Conservation (phyloP, 2,329 filamentous ascomycete species). For the Penicillium sp. region DNA sequence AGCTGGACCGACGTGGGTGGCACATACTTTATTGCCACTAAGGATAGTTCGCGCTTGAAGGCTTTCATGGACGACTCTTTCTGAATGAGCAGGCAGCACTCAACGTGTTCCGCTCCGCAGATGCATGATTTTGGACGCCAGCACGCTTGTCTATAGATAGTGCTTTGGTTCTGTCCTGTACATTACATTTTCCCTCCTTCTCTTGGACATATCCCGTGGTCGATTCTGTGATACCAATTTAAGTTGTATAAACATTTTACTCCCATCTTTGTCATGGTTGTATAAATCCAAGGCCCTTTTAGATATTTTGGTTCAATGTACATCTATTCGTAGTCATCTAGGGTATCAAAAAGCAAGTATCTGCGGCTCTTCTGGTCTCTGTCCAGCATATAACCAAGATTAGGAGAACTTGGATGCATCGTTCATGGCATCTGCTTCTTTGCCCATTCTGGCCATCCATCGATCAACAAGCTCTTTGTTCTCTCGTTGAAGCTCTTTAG, state of each 20-base stretch:
- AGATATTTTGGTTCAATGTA: not conserved
- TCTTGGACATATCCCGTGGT: slow-evolving; percentile 25
- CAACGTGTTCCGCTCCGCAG: not conserved
- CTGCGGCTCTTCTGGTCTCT: not conserved
- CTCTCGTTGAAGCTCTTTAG: slow-evolving; percentile 73
- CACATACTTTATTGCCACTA: slow-evolving; percentile 84
- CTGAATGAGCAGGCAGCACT: slow-evolving; percentile 23
- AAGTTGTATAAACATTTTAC: slow-evolving; percentile 18
- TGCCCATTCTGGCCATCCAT: slow-evolving; percentile 86
- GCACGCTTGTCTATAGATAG: slow-evolving; percentile 14
- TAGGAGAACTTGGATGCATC: slow-evolving; percentile 53
- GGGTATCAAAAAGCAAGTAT: not conserved
- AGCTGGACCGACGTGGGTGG: slow-evolving; percentile 89
- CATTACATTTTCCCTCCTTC: slow-evolving; percentile 20
- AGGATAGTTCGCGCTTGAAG: slow-evolving; percentile 63
- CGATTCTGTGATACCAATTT: slow-evolving; percentile 28
- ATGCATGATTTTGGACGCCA: slow-evolving; percentile 1
- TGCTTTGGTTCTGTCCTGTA: slow-evolving; percentile 22
- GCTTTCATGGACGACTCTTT: slow-evolving; percentile 50
- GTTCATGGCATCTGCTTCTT: slow-evolving; percentile 89
- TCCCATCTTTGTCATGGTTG: not conserved
- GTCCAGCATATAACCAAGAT: slow-evolving; percentile 8
- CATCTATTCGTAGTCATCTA: slow-evolving; percentile 1
- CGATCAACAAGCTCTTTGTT: slow-evolving; percentile 87
- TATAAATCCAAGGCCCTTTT: not conserved